Evolutionary conservation across 106 monocot species (phyloP).

Genomic region (Posidonia australis): DNA sequence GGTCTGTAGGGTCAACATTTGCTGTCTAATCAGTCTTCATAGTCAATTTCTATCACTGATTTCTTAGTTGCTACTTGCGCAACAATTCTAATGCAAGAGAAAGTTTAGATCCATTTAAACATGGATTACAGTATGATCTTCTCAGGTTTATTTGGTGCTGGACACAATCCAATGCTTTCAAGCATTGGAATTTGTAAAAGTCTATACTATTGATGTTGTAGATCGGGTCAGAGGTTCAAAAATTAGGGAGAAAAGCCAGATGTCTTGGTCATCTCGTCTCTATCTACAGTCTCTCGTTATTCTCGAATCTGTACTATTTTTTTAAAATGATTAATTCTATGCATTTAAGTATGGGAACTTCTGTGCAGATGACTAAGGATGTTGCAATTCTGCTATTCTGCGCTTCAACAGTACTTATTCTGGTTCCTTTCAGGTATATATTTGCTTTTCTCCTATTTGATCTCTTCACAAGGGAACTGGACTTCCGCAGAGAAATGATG

Average conservation of each 20-base stretch:
- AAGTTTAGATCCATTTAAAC: background rate
- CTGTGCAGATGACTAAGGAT: slow-evolving; percentile 60
- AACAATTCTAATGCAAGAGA: background rate
- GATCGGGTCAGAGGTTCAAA: too few relatives aligned
- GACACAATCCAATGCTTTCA: too few relatives aligned
- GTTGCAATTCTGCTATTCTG: slow-evolving; percentile 57
- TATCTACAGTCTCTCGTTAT: too few relatives aligned
- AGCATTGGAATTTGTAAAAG: too few relatives aligned
- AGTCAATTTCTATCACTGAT: background rate
- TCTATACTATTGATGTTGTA: too few relatives aligned
- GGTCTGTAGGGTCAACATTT: too few relatives aligned
- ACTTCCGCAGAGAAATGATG: slow-evolving; percentile 73
- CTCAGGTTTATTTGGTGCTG: too few relatives aligned
- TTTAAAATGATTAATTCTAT: too few relatives aligned
- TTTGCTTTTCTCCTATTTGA: slow-evolving; percentile 55
- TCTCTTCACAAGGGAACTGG: slow-evolving; percentile 76
- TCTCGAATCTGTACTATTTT: too few relatives aligned
- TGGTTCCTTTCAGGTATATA: slow-evolving; percentile 71
- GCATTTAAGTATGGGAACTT: background rate
- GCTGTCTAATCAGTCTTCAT: background rate
- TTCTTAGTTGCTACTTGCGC: background rate
- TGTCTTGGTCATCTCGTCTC: too few relatives aligned
- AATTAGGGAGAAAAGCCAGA: too few relatives aligned
- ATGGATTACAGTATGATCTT: background rate
- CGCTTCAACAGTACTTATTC: slow-evolving; percentile 36